Percentiles rank a stretch among this genome's conserved stretches.
These are phyloP conservation scores for Omphalea diandra DNA, from an alignment of 441 rosid genomes.

Conservation along the genomic window DNA sequence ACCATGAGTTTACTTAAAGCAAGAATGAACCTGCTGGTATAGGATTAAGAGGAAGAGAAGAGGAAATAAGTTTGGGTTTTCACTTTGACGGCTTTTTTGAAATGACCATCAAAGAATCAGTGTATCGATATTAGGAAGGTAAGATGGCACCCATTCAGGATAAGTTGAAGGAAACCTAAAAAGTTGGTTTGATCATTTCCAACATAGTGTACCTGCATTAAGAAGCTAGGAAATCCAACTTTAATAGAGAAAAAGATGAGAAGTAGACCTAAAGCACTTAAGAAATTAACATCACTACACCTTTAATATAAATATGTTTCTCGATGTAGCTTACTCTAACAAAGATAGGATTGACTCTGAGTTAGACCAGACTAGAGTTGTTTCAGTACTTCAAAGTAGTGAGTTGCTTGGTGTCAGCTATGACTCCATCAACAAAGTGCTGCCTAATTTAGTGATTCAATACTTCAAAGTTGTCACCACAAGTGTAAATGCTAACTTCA, in stretches of 20 bases:
- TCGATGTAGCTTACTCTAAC: neutral
- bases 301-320: neutral
- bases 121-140: neutral
- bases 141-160: neutral
- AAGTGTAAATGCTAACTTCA: neutral
- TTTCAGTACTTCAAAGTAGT: neutral
- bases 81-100: neutral
- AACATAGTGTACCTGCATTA: neutral
- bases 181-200: slow-evolving; percentile 5
- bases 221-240: neutral
- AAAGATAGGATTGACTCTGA: neutral
- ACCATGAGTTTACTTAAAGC: neutral
- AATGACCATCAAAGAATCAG: neutral
- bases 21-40: neutral
- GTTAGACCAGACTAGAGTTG: neutral
- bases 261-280: neutral
- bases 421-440: too few species aligned
- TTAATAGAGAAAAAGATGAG: neutral
- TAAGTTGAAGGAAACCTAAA: neutral
- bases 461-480: neutral
- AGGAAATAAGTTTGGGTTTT: neutral
- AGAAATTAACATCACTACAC: neutral
- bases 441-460: neutral
- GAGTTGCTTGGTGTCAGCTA: too few species aligned
- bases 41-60: neutral